Conservation (phyloP, 1,284 basidiomycete species). For the Papiliotrema fonsecae region DNA sequence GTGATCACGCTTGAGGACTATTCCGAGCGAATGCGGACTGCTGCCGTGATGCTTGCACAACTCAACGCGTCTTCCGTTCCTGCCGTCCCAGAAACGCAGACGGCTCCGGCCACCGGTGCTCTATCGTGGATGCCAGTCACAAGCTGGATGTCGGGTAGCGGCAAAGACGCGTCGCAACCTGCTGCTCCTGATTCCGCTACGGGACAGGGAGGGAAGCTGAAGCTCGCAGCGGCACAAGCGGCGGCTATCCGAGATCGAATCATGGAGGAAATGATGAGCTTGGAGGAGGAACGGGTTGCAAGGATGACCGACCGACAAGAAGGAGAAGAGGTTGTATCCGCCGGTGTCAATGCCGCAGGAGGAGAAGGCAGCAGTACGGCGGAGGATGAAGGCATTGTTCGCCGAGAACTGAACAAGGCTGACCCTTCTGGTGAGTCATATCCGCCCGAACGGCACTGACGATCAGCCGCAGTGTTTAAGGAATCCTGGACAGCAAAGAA, state of each 20-base stretch:
- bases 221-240: conserved; percentile 72
- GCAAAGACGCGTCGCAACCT: conserved; percentile 6
- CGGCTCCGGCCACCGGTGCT: conserved; percentile 30
- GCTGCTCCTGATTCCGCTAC: conserved; percentile 6
- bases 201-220: conserved; percentile 54
- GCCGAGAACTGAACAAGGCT: conserved; percentile 89
- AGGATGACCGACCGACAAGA: conserved; percentile 77
- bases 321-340: conserved; percentile 51
- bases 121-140: conserved; percentile 64
- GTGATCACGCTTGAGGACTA: conserved; percentile 77
- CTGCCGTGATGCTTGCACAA: conserved; percentile 97
- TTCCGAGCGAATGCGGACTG: conserved; percentile 95
- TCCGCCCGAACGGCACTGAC: neutral
- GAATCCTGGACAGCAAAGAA: conserved; percentile 96
- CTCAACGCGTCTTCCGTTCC: conserved; percentile 76
- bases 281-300: conserved; percentile 95
- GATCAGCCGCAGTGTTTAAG: conserved; percentile 70
- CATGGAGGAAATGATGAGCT: conserved; percentile 96
- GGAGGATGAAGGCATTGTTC: conserved; percentile 87
- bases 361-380: conserved; percentile 51
- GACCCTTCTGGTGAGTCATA: conserved; percentile 72
- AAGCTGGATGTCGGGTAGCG: conserved; percentile 54
- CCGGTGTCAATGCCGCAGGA: conserved; percentile 4
- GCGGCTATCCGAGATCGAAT: conserved; percentile 88
- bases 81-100: conserved; percentile 40